These are phyloP conservation scores for Saturnispora mendoncae DNA, from an alignment of 805 yeast species.

Conservation along the genomic window DNA sequence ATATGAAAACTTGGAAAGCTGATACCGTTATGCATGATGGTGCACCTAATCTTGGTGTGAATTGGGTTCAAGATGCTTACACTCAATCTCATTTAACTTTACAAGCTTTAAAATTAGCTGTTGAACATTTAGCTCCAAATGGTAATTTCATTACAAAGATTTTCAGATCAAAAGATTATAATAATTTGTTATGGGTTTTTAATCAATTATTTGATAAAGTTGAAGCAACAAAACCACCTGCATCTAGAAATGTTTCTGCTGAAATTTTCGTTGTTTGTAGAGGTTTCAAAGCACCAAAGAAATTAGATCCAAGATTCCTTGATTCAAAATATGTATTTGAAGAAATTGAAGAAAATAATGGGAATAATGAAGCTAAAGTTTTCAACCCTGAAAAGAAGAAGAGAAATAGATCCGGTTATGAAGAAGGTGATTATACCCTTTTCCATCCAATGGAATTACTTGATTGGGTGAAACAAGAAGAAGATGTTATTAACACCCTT, in stretches of 20 bases:
- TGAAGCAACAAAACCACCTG: constrained; percentile 98
- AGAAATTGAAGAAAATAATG: constrained; percentile 68
- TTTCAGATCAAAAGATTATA: constrained; percentile 97
- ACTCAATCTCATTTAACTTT: constrained; percentile 94
- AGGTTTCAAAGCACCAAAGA: constrained; percentile 94
- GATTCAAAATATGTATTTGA: constrained; percentile 94
- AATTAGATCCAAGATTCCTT: constrained; percentile 81
- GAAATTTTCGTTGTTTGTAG: constrained; percentile 96
- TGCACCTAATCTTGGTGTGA: constrained; percentile 99
- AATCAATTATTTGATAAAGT: constrained; percentile 92
- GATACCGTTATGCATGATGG: constrained; percentile 98
- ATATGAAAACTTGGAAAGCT: constrained; percentile 98
- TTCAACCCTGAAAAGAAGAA: constrained; percentile 89
- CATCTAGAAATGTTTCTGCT: constrained; percentile 98
- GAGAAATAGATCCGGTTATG: constrained; percentile 94
- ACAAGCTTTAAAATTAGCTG: constrained; percentile 90
- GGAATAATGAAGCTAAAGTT: constrained; percentile 82
- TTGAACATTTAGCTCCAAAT: constrained; percentile 80
- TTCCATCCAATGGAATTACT: constrained; percentile 65
- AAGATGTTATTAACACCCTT: constrained; percentile 73
- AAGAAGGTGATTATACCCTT: constrained; percentile 75
- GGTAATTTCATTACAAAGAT: constrained; percentile 96
- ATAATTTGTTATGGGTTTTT: constrained; percentile 95
- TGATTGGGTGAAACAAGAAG: constrained; percentile 67
- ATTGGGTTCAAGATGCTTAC: constrained; percentile 99